phyloP scores from a whole-genome alignment of 306 rosid genomes.

The Cucumis cinereus region DNA sequence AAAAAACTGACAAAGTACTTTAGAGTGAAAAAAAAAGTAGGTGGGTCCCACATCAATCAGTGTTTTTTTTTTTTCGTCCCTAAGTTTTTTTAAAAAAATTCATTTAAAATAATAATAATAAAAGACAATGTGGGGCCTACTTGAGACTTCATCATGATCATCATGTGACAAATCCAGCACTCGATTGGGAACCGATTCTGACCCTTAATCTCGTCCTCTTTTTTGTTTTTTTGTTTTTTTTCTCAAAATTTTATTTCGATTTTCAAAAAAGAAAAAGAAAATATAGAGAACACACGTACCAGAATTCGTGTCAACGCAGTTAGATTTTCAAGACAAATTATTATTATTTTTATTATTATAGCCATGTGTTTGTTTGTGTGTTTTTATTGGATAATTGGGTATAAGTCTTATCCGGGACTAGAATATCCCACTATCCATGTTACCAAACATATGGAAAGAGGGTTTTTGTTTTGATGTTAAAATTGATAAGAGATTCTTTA shows the following conservation, averaged over 20 bases:
- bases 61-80: background rate
- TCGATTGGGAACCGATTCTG: constrained; percentile 6
- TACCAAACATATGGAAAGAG: background rate
- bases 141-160: constrained; percentile 20
- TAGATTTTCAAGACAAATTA: constrained; percentile 23
- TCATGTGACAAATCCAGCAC: constrained; percentile 34
- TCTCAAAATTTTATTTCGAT: too few species aligned
- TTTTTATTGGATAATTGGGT: background rate
- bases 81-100: too few species aligned
- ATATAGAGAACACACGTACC: constrained; percentile 15
- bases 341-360: too few species aligned
- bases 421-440: background rate
- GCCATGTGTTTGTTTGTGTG: background rate
- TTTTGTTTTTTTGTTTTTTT: background rate
- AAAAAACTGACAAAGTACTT: constrained; percentile 19
- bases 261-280: background rate
- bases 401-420: too few species aligned
- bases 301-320: constrained; percentile 51
- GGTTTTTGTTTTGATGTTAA: too few species aligned
- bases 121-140: background rate
- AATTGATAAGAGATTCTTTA: background rate
- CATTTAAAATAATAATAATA: background rate
- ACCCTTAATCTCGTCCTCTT: background rate
- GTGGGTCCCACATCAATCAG: background rate
- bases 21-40: constrained; percentile 2